These are phyloP conservation scores for Zymoseptoria pseudotritici DNA, from an alignment of 2,329 filamentous ascomycete genomes.

Conservation along the genomic window DNA sequence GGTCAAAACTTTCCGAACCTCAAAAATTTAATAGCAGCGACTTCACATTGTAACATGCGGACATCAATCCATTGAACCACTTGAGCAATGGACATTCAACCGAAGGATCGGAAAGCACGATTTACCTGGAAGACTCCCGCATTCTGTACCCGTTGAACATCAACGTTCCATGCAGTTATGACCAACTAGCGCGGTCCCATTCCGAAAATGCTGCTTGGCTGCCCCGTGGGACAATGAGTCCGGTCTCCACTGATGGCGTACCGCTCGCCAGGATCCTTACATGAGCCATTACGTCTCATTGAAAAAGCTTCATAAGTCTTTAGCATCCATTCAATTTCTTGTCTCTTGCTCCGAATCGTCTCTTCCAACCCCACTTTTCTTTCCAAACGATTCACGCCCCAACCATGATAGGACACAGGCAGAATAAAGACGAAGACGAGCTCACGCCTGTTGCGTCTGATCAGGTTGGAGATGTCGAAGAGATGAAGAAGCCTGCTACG, in stretches of 20 bases:
- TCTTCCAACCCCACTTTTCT: neutral
- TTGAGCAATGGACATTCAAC: neutral
- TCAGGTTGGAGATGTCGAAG: slow-evolving; percentile 11
- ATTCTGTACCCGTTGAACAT: neutral
- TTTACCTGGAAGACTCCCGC: neutral
- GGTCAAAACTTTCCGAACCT: neutral
- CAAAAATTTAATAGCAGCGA: neutral
- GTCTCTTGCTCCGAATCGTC: neutral
- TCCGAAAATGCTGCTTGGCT: neutral
- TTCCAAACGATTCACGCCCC: neutral
- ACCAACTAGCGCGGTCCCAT: neutral
- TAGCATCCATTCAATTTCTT: neutral
- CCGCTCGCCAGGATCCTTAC: neutral
- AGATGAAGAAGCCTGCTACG: slow-evolving; percentile 2
- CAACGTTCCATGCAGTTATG: neutral
- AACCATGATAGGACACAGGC: neutral
- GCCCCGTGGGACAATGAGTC: neutral
- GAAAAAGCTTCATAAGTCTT: neutral
- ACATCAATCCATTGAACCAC: neutral
- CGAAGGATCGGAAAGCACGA: neutral
- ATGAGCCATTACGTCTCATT: neutral
- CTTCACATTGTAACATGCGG: neutral
- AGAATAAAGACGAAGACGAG: slow-evolving; percentile 3
- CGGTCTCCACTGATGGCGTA: neutral
- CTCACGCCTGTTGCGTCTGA: slow-evolving; percentile 10